These are phyloP conservation scores for Mesotaenium endlicherianum DNA, from an alignment of 139 green algal species.

Conservation along the genomic window DNA sequence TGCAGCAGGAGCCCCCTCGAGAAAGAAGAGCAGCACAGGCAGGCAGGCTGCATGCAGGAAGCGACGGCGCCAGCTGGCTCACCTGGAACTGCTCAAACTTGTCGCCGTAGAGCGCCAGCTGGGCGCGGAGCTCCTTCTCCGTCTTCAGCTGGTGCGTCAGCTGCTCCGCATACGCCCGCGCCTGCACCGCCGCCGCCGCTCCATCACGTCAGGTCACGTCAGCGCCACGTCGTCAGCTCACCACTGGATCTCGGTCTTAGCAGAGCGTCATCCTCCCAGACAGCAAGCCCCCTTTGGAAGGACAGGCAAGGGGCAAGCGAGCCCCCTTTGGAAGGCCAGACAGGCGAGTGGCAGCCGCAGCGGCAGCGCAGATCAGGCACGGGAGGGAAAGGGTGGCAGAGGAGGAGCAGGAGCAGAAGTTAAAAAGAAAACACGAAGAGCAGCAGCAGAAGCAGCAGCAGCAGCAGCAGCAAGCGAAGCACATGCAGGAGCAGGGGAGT, in stretches of 20 bases:
- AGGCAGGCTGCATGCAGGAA: background rate
- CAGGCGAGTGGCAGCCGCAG: background rate
- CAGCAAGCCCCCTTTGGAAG: background rate
- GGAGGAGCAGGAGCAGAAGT: background rate
- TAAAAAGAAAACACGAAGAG: background rate
- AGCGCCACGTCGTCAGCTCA: too few relatives aligned
- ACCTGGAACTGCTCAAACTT: constrained; percentile 55
- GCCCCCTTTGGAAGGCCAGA: background rate
- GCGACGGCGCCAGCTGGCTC: background rate
- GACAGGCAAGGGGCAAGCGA: background rate
- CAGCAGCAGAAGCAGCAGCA: background rate
- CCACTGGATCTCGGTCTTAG: too few relatives aligned
- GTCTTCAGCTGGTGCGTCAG: constrained; percentile 27
- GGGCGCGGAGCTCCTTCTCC: constrained; percentile 29
- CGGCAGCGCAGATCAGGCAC: background rate
- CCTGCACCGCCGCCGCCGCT: background rate
- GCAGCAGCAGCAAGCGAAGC: background rate
- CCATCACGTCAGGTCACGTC: background rate
- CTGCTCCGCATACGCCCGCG: constrained; percentile 18
- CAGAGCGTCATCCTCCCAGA: background rate
- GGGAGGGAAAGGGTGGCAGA: background rate
- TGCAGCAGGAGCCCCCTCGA: too few relatives aligned
- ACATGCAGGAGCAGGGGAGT: background rate
- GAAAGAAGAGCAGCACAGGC: too few relatives aligned
- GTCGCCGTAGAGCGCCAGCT: constrained; percentile 45